These are phyloP conservation scores for Gynandropsis gynandra DNA, from an alignment of 345 rosid genomes.

Conservation along the genomic window DNA sequence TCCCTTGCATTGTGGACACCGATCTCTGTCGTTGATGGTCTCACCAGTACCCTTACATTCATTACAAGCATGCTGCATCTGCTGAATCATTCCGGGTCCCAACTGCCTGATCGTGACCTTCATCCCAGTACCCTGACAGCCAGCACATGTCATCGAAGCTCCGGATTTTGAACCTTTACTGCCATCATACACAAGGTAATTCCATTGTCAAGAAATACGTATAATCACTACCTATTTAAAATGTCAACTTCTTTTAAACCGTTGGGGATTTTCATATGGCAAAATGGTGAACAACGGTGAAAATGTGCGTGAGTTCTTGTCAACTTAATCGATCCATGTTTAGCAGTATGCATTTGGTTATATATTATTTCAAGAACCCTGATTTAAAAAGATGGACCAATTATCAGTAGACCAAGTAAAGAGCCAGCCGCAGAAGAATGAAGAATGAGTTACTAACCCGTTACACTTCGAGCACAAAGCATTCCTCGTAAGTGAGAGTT, in stretches of 20 bases:
- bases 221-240: not conserved
- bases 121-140: conserved; percentile 86
- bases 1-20: conserved; percentile 81
- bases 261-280: too few species aligned
- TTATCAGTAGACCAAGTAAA: not conserved
- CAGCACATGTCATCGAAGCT: conserved; percentile 59
- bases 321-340: not conserved
- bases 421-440: not conserved
- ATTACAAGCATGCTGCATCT: conserved; percentile 85
- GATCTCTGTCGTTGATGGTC: conserved; percentile 56
- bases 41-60: conserved; percentile 94
- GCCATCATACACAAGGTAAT: conserved; percentile 18
- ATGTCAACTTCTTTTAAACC: too few species aligned
- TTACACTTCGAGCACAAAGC: conserved; percentile 71
- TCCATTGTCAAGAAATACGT: not conserved
- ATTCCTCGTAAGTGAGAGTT: conserved; percentile 76
- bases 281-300: not conserved
- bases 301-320: not conserved
- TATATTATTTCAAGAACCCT: not conserved
- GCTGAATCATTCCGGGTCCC: conserved; percentile 93
- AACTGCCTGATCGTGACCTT: conserved; percentile 83
- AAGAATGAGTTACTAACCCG: conserved; percentile 46
- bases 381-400: too few species aligned
- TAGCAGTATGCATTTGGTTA: not conserved
- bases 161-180: conserved; percentile 94